Conservation (phyloP, 2,329 filamentous ascomycete species). For the Colletotrichum falcatum region DNA sequence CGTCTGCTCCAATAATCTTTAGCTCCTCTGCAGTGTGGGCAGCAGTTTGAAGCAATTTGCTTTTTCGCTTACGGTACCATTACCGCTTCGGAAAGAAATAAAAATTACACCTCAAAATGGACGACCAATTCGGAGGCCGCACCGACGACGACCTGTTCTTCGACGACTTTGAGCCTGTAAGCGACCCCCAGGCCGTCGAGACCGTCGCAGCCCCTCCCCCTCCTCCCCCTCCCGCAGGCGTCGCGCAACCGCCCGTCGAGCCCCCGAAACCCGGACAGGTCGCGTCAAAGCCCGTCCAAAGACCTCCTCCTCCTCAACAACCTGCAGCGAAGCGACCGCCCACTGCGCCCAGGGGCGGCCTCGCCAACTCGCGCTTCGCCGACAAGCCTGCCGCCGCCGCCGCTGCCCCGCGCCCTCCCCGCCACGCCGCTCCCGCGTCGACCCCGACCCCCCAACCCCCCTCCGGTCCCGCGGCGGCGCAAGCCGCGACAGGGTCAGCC, state of each 20-base stretch:
- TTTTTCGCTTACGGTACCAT: constrained; percentile 5
- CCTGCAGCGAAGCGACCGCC: constrained; percentile 6
- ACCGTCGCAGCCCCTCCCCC: constrained; percentile 17
- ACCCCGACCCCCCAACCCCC: constrained; percentile 22
- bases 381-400: constrained; percentile 38
- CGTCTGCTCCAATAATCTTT: constrained; percentile 12
- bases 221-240: constrained; percentile 28
- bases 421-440: constrained; percentile 23
- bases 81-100: background rate
- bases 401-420: constrained; percentile 33
- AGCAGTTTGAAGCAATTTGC: background rate
- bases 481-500: background rate
- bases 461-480: constrained; percentile 21
- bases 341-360: constrained; percentile 25
- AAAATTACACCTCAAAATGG: constrained; percentile 54
- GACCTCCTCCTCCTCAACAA: constrained; percentile 13
- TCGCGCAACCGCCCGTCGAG: constrained; percentile 28
- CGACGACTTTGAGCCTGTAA: constrained; percentile 68
- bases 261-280: constrained; percentile 16
- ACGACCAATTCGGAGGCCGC: constrained; percentile 70
- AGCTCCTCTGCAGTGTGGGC: background rate
- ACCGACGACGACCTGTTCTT: constrained; percentile 73
- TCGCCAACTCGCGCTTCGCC: constrained; percentile 33
- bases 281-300: constrained; percentile 9
- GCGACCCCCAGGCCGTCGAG: constrained; percentile 20